Evolutionary conservation across 345 rosid genomes (phyloP).

Genomic region (Arabidopsis suecica): DNA sequence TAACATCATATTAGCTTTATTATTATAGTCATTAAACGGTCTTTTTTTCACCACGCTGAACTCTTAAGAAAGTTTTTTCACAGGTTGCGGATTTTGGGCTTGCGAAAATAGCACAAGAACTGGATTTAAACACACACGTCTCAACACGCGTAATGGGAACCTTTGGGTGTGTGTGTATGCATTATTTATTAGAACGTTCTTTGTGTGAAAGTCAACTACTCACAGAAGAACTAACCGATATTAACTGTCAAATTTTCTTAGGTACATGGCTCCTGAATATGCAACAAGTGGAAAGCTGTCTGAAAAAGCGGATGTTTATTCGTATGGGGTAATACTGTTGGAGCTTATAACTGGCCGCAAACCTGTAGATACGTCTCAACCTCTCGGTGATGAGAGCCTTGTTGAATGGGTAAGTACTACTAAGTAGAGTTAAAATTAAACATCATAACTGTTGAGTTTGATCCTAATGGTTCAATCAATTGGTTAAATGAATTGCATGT

Average conservation of each 20-base stretch:
- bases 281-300: slow-evolving; percentile 96
- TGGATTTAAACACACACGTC: slow-evolving; percentile 90
- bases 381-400: slow-evolving; percentile 95
- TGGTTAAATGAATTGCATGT: neutral
- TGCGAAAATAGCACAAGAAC: slow-evolving; percentile 84
- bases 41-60: slow-evolving; percentile 1
- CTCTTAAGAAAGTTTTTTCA: slow-evolving; percentile 2
- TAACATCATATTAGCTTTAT: slow-evolving; percentile 45
- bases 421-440: neutral
- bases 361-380: slow-evolving; percentile 92
- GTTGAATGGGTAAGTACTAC: slow-evolving; percentile 82
- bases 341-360: slow-evolving; percentile 96
- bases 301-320: slow-evolving; percentile 95
- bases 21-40: neutral
- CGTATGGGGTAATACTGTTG: slow-evolving; percentile 93
- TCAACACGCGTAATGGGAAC: slow-evolving; percentile 99
- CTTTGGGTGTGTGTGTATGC: slow-evolving; percentile 66
- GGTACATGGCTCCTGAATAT: slow-evolving; percentile 99
- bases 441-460: neutral
- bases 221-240: neutral
- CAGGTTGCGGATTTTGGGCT: slow-evolving; percentile 99
- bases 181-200: neutral
- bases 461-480: neutral
- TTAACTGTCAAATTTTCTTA: slow-evolving; percentile 35
- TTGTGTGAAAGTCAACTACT: neutral